Evolutionary conservation across 331 rosid species (phyloP).

Genomic region (Arachis monticola): DNA sequence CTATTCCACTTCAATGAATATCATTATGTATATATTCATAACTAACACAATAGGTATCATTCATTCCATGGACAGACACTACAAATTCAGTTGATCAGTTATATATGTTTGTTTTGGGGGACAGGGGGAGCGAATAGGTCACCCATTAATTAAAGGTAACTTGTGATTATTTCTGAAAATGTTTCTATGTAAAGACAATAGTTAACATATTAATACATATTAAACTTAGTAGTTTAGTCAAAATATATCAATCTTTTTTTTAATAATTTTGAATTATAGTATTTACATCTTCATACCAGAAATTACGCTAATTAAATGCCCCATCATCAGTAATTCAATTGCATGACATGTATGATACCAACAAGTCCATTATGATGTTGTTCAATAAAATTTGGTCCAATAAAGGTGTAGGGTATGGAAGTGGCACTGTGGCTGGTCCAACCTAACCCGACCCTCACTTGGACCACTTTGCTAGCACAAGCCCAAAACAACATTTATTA

Average conservation of each 20-base stretch:
- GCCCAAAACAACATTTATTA: not conserved
- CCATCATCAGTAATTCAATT: not conserved
- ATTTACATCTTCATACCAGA: too few species aligned
- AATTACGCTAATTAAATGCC: not conserved
- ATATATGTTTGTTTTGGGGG: too few species aligned
- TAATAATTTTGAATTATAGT: too few species aligned
- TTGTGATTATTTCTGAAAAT: too few species aligned
- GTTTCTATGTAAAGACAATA: too few species aligned
- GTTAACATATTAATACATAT: too few species aligned
- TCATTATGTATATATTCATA: not conserved
- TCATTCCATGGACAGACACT: not conserved
- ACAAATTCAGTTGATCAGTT: not conserved
- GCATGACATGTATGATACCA: not conserved
- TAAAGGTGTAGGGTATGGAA: not conserved
- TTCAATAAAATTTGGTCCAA: not conserved
- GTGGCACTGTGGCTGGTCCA: not conserved
- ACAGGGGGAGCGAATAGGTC: too few species aligned
- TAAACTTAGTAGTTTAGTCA: too few species aligned
- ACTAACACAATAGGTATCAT: not conserved
- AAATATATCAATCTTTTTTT: too few species aligned
- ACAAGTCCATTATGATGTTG: not conserved
- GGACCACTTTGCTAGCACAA: not conserved
- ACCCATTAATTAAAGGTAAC: too few species aligned
- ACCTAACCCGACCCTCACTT: not conserved
- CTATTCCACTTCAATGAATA: constrained; percentile 8